Conservation (phyloP, 495 filamentous ascomycete species). For the Paragyromitra xinjiangensis region DNA sequence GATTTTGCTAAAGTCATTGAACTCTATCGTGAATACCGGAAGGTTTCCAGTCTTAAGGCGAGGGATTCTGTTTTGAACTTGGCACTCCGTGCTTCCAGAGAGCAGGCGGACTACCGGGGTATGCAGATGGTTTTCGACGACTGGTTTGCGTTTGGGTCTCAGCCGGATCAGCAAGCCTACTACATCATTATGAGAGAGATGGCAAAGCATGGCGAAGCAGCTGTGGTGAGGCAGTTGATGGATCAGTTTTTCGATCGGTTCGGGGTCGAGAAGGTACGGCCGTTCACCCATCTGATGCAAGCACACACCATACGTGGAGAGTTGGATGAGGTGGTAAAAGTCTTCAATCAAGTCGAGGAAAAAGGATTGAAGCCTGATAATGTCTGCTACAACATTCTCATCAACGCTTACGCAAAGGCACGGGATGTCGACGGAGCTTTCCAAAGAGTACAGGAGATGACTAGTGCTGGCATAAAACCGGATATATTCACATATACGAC, state of each 20-base stretch:
- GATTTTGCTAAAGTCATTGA: slow-evolving; percentile 38
- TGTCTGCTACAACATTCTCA: slow-evolving; percentile 76
- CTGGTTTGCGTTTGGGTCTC: slow-evolving; percentile 61
- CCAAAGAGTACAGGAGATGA: slow-evolving; percentile 67
- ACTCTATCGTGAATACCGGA: slow-evolving; percentile 55
- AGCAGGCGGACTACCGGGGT: slow-evolving; percentile 59
- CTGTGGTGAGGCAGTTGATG: slow-evolving; percentile 64
- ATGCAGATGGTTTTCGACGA: slow-evolving; percentile 67
- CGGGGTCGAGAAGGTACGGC: slow-evolving; percentile 26
- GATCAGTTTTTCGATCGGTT: slow-evolving; percentile 63
- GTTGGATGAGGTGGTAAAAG: slow-evolving; percentile 63
- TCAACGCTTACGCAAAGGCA: slow-evolving; percentile 73
- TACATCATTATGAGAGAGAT: slow-evolving; percentile 64
- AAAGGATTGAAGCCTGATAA: slow-evolving; percentile 65
- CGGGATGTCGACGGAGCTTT: slow-evolving; percentile 72
- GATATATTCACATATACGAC: slow-evolving; percentile 72
- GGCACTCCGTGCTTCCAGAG: slow-evolving; percentile 61
- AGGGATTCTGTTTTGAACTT: slow-evolving; percentile 58
- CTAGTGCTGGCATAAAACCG: slow-evolving; percentile 61
- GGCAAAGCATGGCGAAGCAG: slow-evolving; percentile 65
- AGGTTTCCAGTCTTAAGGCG: slow-evolving; percentile 47
- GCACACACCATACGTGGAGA: slow-evolving; percentile 68
- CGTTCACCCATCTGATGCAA: slow-evolving; percentile 56
- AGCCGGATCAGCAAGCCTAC: slow-evolving; percentile 61
- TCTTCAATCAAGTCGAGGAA: slow-evolving; percentile 68